phyloP scores from a whole-genome alignment of 306 rosid genomes.

The Bauhinia variegata region DNA sequence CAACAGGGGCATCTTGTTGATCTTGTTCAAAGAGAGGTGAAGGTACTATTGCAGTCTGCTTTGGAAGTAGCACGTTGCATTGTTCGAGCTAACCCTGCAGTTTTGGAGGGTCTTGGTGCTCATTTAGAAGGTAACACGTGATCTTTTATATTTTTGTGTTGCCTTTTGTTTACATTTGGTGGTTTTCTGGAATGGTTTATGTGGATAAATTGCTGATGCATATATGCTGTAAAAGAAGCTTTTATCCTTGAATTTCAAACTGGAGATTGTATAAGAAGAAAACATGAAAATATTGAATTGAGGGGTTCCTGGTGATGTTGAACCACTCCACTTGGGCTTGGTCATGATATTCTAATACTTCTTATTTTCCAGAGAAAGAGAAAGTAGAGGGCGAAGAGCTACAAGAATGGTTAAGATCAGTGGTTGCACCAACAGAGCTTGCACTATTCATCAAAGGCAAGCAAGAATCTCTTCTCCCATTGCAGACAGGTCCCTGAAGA shows the following conservation, averaged over 20 bases:
- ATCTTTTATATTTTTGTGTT: background rate
- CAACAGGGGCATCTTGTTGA: slow-evolving; percentile 91
- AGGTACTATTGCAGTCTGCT: slow-evolving; percentile 83
- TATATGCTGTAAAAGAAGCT: too few species aligned
- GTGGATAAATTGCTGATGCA: background rate
- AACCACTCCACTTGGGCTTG: slow-evolving; percentile 18
- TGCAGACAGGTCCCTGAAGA: slow-evolving; percentile 45
- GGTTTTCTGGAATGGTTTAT: too few species aligned
- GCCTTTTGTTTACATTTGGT: slow-evolving; percentile 1
- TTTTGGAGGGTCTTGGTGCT: slow-evolving; percentile 95
- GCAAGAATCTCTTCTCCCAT: slow-evolving; percentile 64
- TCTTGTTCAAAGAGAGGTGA: slow-evolving; percentile 94
- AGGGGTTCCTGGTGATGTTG: slow-evolving; percentile 2
- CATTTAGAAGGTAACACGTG: slow-evolving; percentile 72
- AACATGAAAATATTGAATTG: too few species aligned
- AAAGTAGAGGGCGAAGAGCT: slow-evolving; percentile 94
- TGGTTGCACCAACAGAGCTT: slow-evolving; percentile 86
- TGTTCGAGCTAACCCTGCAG: slow-evolving; percentile 86
- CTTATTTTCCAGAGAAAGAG: slow-evolving; percentile 74
- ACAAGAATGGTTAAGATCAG: slow-evolving; percentile 80
- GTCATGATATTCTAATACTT: slow-evolving; percentile 36
- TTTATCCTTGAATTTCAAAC: too few species aligned
- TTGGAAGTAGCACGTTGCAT: slow-evolving; percentile 77
- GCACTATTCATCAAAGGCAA: slow-evolving; percentile 60
- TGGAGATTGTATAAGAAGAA: too few species aligned